These are phyloP conservation scores for Asterella californica DNA, from an alignment of 225 moss, liverwort and hornwort genomes.

Conservation along the genomic window DNA sequence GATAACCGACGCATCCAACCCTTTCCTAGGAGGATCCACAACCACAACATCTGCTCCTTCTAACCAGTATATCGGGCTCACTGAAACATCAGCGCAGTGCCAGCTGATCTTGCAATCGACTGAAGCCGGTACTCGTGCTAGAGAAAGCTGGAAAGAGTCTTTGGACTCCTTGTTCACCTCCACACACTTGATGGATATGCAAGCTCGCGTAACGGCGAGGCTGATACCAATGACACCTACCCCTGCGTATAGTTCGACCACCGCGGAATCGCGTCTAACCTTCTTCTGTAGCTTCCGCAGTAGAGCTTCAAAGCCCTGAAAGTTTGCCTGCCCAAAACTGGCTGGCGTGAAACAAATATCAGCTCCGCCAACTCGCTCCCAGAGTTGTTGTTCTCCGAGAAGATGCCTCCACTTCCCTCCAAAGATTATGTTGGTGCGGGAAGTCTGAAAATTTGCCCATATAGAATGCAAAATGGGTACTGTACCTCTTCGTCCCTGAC, in stretches of 20 bases:
- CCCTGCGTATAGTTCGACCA: slow-evolving; percentile 96
- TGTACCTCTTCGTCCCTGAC: slow-evolving; percentile 36
- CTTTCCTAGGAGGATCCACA: slow-evolving; percentile 95
- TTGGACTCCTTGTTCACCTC: slow-evolving; percentile 95
- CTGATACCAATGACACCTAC: slow-evolving; percentile 93
- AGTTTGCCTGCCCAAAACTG: slow-evolving; percentile 92
- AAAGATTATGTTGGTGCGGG: slow-evolving; percentile 86
- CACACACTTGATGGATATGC: slow-evolving; percentile 91
- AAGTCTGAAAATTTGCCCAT: slow-evolving; percentile 97
- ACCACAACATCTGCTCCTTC: slow-evolving; percentile 77
- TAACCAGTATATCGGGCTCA: slow-evolving; percentile 85
- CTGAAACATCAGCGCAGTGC: slow-evolving; percentile 96
- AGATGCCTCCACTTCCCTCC: slow-evolving; percentile 95
- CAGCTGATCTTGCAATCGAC: slow-evolving; percentile 83
- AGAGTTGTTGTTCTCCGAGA: slow-evolving; percentile 74
- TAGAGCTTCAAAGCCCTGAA: slow-evolving; percentile 82
- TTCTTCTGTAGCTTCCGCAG: slow-evolving; percentile 69
- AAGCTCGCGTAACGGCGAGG: slow-evolving; percentile 75
- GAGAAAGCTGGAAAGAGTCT: slow-evolving; percentile 70
- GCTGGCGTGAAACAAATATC: slow-evolving; percentile 93
- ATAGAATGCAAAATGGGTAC: slow-evolving; percentile 79
- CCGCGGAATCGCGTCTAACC: slow-evolving; percentile 72
- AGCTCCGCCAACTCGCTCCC: slow-evolving; percentile 87
- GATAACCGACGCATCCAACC: slow-evolving; percentile 69
- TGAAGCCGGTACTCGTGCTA: slow-evolving; percentile 64